Percentiles rank a stretch among this genome's conserved stretches.
Conservation (phyloP, 2,329 filamentous ascomycete genomes). For the Ustilaginoidea virens region DNA sequence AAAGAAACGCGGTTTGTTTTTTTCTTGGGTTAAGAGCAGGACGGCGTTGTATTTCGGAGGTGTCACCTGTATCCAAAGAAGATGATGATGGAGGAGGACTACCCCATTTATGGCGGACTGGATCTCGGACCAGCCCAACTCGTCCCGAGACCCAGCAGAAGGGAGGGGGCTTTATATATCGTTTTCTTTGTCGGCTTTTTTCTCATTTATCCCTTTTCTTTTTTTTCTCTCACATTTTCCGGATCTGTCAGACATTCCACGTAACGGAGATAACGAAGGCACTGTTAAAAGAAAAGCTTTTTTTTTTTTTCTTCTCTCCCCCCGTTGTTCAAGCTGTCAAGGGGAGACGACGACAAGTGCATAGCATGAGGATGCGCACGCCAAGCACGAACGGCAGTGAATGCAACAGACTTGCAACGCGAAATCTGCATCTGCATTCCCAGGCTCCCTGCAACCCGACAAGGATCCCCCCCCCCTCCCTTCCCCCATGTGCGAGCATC, state of each 20-base stretch:
- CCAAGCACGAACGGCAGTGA: too few relatives aligned
- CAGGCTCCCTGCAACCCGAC: too few relatives aligned
- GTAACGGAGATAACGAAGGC: constrained; percentile 16
- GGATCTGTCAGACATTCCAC: constrained; percentile 16
- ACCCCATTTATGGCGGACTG: constrained; percentile 4
- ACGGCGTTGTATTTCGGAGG: constrained; percentile 5
- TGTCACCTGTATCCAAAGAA: constrained; percentile 4
- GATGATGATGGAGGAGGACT: constrained; percentile 3
- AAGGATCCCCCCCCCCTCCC: too few relatives aligned
- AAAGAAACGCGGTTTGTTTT: too few relatives aligned
- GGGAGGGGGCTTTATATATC: constrained; percentile 4
- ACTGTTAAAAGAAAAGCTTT: constrained; percentile 15
- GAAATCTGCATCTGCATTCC: too few relatives aligned
- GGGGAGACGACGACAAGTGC: constrained; percentile 13
- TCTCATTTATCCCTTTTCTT: constrained; percentile 8
- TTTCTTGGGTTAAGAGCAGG: too few relatives aligned
- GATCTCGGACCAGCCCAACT: constrained; percentile 1
- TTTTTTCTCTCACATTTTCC: constrained; percentile 6
- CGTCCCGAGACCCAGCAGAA: too few relatives aligned
- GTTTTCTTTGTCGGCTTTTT: constrained; percentile 8
- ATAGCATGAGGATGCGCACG: constrained; percentile 6
- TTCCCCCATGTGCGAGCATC: too few relatives aligned
- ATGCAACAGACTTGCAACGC: too few relatives aligned
- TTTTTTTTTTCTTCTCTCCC: constrained; percentile 14
- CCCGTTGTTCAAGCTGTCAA: too few relatives aligned